Evolutionary conservation across 345 rosid species (phyloP), one percentile per base, ranked within the genome.

Genomic region (Trapa incisa): DNA sequence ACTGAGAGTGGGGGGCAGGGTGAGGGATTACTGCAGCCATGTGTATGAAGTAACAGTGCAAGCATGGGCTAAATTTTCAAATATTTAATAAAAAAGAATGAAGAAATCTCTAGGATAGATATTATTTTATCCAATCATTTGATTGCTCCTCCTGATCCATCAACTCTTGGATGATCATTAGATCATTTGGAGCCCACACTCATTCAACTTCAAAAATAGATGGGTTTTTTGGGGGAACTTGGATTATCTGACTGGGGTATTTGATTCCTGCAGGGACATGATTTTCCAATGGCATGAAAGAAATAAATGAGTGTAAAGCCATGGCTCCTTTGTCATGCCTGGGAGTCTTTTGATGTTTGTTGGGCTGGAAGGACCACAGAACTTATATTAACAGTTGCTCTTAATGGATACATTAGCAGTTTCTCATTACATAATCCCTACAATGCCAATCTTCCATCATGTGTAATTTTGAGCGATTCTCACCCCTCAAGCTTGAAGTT

Each of bases 191-290:
- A 67, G 48, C 37, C 52, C 12, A 37, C 11, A 47, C 29, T 10
- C 13, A 37, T 72, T 67, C 64, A n/a, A 15, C 58, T 37, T 54
- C 32, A 15, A 41, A 22, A 7, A 43, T 57, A 61, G 61, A 50
- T 60, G 71, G 38, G 17, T 58, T 50, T 50, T 39, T 63, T 35
- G 39, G 64, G 63, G 61, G 54, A 47, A 67, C 67, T 32, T 67
- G 67, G 68, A 53, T 67, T 61, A 72, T 78, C 87, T 80, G 80
- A 84, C 79, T 71, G 56, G 75, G 82, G 68, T 81, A 83, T 85
- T 85, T 93, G 89, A 78, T 90, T 89, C 87, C 83, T 93, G 97
- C 96, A 93, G 97, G 97, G 92, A 93, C 96, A 88, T 89, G 87
- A 87, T 65, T 75, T 79, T 79, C 77, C 67, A 75, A 75, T 69